Percentiles rank a stretch among this genome's conserved stretches.
phyloP scores from a whole-genome alignment of 495 filamentous ascomycete genomes.

The Aspergillus wentii region DNA sequence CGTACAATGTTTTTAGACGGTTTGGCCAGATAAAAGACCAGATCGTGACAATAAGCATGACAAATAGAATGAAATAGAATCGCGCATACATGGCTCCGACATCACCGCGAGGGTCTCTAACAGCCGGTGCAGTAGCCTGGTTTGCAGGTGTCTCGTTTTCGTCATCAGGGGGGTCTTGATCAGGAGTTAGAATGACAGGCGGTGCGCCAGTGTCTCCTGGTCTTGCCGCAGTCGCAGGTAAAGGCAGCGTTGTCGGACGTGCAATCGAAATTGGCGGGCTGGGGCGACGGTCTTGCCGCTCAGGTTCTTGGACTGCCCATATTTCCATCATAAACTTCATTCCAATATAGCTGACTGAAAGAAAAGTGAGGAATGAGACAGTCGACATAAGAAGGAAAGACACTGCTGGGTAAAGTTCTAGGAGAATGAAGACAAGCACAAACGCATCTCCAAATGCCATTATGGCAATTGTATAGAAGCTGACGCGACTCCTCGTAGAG shows the following conservation, averaged over 20 bases:
- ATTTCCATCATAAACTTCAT: slow-evolving; percentile 87
- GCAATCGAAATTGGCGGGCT: slow-evolving; percentile 19
- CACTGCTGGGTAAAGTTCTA: slow-evolving; percentile 58
- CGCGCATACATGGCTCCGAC: slow-evolving; percentile 74
- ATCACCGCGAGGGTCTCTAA: slow-evolving; percentile 44
- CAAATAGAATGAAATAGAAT: slow-evolving; percentile 68
- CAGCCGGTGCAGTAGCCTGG: slow-evolving; percentile 23
- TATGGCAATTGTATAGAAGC: slow-evolving; percentile 78
- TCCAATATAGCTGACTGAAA: slow-evolving; percentile 67
- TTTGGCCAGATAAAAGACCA: slow-evolving; percentile 73
- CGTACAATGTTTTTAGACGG: slow-evolving; percentile 62
- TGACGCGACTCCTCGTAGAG: slow-evolving; percentile 87
- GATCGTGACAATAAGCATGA: slow-evolving; percentile 67
- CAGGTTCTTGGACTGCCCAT: slow-evolving; percentile 80
- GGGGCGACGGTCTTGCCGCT: slow-evolving; percentile 47
- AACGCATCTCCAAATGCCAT: slow-evolving; percentile 85
- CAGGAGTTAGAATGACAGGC: slow-evolving; percentile 77
- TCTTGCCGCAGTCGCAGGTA: slow-evolving; percentile 54
- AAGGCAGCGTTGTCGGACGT: slow-evolving; percentile 49
- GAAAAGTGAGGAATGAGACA: slow-evolving; percentile 65
- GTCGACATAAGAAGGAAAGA: slow-evolving; percentile 65
- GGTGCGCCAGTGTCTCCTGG: slow-evolving; percentile 43
- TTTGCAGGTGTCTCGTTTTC: slow-evolving; percentile 24
- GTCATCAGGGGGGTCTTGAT: slow-evolving; percentile 63
- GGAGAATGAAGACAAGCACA: slow-evolving; percentile 58